Base-by-base conservation (phyloP, 2,329 filamentous ascomycete genomes). In the Colletotrichum simmondsii region DNA sequence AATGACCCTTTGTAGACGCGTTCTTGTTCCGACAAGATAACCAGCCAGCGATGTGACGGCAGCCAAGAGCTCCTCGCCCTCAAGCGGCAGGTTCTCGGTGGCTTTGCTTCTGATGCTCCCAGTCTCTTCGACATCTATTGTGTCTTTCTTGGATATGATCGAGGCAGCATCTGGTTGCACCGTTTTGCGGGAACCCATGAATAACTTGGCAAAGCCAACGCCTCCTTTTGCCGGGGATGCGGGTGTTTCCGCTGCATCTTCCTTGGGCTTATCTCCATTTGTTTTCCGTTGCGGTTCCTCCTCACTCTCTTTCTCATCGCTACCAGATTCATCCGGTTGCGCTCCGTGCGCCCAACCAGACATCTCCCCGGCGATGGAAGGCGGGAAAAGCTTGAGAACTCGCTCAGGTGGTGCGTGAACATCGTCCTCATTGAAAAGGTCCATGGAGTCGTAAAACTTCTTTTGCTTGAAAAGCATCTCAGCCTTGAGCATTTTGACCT, bases 401-500 rank as follows among this genome's bases (percentile, higher is more conserved):
- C 94, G 89, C 80, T 97, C 95, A 0, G 97, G 96, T 0, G 97
- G 94, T 0, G 97, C 95, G 77, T 94, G 92, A 2, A 98, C 95
- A 66, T 97, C 93, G 4, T 94, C 94, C 76, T 91, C 89, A 65
- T 91, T 91, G 83, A 98, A 98, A 2, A 99, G 84, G 77, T 98
- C 95, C 84, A 99, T 89, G 1, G 96, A 93, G 62, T 95, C 92
- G 52, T 92, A 90, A 79, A 95, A 99, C 79, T 93, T 97, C 77
- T 92, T 93, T 76, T 94, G 87, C 71, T 92, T 91, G 78, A 99
- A 99, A 5, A 98, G 85, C 16, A 87, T 85, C 80, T 97, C 94
- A 0, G 96, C 97, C 81, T 99, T 99, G 76, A 93, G 89, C 85
- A 97, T 97, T 84, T 96, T 97, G 77, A 97, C 92, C 77, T 97